Evolutionary conservation across 805 yeast genomes (phyloP), one percentile per base, ranked within the genome.

Genomic region (Teunomyces tritomae): DNA sequence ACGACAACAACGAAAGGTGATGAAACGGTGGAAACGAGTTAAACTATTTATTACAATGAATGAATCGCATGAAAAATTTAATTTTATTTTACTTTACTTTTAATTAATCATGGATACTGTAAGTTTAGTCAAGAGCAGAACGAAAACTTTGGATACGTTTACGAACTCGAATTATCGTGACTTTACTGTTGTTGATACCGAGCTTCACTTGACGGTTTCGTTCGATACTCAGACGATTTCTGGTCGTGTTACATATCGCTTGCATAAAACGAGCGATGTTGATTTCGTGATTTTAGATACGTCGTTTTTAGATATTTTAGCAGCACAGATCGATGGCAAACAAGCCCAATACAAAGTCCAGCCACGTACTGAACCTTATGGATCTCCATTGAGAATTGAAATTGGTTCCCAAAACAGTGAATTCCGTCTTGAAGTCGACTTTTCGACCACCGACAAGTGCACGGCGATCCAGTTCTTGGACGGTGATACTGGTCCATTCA

Each of bases 381-480:
- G 92, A 3, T 71, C 85, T 1, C 75, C 84, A 2, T 64, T 85
- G 45, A 61, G 57, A 3, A 68, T 83, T 41, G 39, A 48, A 3
- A 29, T 69, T 20, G 43, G 34, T 13, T 11, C 35, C 6, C 24
- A 20, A 20, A 10, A 50, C 57, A 6, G 55, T 84, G 28, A 55
- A 58, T 28, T 64, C 88, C 27, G 68, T 64, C n/a, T 90, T 83
- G 56, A 70, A 76, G 49, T 28, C 28, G 43, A 11, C n/a, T 40
- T 40, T n/a, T 10, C 14, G 7, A 89, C 97, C 33, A 89, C 96
- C 1, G 68, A 71, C 5, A 64, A 80, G 17, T 85, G 95, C 60
- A 87, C 96, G 1, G 96, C 96, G 3, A 71, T 89, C 50, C 96
- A 90, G 65, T 90, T 94, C 83, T 70, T 90, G 45, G 80, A 79